A percentile compares a stretch with the other conserved stretches of the same genome.
phyloP scores from a whole-genome alignment of 805 yeast species.

The Candida chilensis region DNA sequence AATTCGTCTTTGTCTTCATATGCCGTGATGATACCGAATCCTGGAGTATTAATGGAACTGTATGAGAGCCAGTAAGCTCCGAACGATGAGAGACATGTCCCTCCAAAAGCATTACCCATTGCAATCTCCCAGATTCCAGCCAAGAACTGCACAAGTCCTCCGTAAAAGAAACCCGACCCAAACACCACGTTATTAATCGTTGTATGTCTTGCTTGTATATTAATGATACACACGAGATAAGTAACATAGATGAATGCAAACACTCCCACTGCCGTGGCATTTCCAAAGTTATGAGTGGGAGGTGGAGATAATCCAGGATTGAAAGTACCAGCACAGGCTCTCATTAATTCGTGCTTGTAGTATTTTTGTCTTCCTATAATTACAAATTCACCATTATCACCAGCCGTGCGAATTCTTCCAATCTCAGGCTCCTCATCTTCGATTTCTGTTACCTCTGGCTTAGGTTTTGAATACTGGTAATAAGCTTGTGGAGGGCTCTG shows the following conservation, averaged over 20 bases:
- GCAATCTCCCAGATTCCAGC: slow-evolving; percentile 44
- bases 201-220: slow-evolving; percentile 38
- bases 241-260: slow-evolving; percentile 65
- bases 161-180: slow-evolving; percentile 38
- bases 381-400: slow-evolving; percentile 19
- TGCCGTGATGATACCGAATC: slow-evolving; percentile 29
- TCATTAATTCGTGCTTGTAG: slow-evolving; percentile 21
- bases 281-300: slow-evolving; percentile 32
- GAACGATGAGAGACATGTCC: slow-evolving; percentile 40
- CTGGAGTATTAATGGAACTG: slow-evolving; percentile 33
- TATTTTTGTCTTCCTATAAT: slow-evolving; percentile 19
- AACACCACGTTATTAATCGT: slow-evolving; percentile 29
- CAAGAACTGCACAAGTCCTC: slow-evolving; percentile 39
- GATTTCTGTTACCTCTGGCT: too few relatives aligned
- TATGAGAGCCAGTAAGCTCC: slow-evolving; percentile 49
- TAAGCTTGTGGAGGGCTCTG: too few relatives aligned
- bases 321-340: slow-evolving; percentile 25
- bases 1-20: slow-evolving; percentile 27
- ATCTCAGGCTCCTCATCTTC: too few relatives aligned
- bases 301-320: slow-evolving; percentile 25
- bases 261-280: slow-evolving; percentile 71
- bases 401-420: too few relatives aligned
- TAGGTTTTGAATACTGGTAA: too few relatives aligned
- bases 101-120: slow-evolving; percentile 47
- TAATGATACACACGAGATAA: slow-evolving; percentile 44